These are phyloP conservation scores for Dothistroma pini DNA, from an alignment of 2,329 filamentous ascomycete genomes.

Conservation along the genomic window DNA sequence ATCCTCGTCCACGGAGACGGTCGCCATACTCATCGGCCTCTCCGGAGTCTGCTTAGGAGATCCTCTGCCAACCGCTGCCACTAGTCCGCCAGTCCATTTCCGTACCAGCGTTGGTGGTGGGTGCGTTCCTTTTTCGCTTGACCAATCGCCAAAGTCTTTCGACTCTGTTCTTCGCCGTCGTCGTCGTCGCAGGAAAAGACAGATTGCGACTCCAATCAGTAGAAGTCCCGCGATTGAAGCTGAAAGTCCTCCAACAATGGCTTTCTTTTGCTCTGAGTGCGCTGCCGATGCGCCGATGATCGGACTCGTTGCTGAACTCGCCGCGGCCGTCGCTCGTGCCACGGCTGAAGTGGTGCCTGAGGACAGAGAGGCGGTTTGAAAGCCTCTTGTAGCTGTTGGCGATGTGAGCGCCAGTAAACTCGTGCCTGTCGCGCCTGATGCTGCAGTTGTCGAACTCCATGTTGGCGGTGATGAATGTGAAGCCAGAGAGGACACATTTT, in stretches of 20 bases:
- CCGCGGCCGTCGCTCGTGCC: neutral
- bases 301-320: constrained; percentile 10
- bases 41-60: constrained; percentile 19
- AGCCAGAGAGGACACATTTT: neutral
- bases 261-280: constrained; percentile 23
- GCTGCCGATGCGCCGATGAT: constrained; percentile 9
- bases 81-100: constrained; percentile 6
- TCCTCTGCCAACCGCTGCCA: constrained; percentile 8
- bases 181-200: constrained; percentile 25
- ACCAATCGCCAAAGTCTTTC: constrained; percentile 9
- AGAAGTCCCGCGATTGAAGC: constrained; percentile 32
- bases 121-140: constrained; percentile 10
- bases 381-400: neutral
- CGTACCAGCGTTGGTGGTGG: neutral
- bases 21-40: constrained; percentile 16
- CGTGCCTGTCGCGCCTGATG: neutral
- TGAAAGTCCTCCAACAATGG: constrained; percentile 31
- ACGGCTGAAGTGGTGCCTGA: neutral
- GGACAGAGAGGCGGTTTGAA: neutral
- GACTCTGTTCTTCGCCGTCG: constrained; percentile 15
- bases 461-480: neutral
- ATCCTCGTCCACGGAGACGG: constrained; percentile 31
- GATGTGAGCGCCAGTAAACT: neutral
- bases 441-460: neutral
- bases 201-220: constrained; percentile 28